Evolutionary conservation across 1,284 basidiomycete species (phyloP), one percentile per base, ranked within the genome.

Genomic region (Pseudozyma flocculosa): DNA sequence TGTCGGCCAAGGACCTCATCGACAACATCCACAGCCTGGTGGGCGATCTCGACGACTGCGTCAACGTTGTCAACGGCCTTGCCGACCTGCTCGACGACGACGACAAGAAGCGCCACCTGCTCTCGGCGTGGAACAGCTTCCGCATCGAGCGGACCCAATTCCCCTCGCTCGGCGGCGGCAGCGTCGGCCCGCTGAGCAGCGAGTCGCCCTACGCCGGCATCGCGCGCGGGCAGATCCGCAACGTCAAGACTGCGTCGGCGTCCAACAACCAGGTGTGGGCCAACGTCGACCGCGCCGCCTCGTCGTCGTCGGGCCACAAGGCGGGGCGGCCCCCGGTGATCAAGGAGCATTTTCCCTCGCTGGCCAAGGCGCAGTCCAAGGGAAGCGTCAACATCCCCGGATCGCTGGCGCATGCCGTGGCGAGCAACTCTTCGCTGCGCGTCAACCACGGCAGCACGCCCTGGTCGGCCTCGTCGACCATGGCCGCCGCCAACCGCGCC

Each of bases 11-110:
- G 13, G 92, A 95, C 78, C 82, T 96, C 68, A 86, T 96, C 43
- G 87, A 87, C 39, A 94, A 90, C 0, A 82, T 94, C 13, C 92
- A 87, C 85, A 88, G 86, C 68, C 83, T 96, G 18, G 81, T 95
- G 15, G 89, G 93, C 62, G 68, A 71, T 22, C 51, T 65, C 42
- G 55, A 64, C 32, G 55, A 58, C 13, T 52, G 59, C n/a, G 56
- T 62, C 0, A 86, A 86, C 49, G 83, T 95, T 34, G 82, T 94
- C 40, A 88, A 87, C 54, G 83, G 86, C 7, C 82, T 94, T 18
- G 86, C 61, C 32, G 70, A 66, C 22, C 55, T 76, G 13, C 29
- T 73, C 23, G 61, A 68, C 15, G 88, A 90, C 43, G 86, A 86
- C 45, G 91, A 93, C 19, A 93, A 95, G 83, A 87, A 87, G 58